Evolutionary conservation across 352 stramenopile species (phyloP).

Genomic region (Pythium folliculosum): DNA sequence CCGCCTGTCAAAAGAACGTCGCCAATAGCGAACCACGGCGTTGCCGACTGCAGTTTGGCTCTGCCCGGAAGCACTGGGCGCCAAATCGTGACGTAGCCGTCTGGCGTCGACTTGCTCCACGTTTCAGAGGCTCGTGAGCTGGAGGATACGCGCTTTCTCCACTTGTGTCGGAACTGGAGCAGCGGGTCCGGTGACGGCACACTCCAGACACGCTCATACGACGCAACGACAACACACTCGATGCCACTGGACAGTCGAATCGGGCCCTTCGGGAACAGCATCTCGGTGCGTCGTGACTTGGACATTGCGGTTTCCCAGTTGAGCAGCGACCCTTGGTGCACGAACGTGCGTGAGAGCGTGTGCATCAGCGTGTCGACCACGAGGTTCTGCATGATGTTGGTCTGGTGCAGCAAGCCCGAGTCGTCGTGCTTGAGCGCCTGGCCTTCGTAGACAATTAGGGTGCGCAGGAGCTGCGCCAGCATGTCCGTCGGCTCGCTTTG

Average conservation of each 20-base stretch:
- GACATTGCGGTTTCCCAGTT: conserved; percentile 54
- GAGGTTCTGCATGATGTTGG: conserved; percentile 61
- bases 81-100: conserved; percentile 77
- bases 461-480: conserved; percentile 28
- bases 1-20: conserved; percentile 70
- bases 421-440: conserved; percentile 25
- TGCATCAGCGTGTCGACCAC: conserved; percentile 81
- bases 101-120: conserved; percentile 49
- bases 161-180: conserved; percentile 81
- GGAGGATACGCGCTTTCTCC: conserved; percentile 44
- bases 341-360: conserved; percentile 66
- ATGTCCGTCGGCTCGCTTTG: not conserved
- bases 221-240: conserved; percentile 69
- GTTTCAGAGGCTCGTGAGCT: conserved; percentile 10
- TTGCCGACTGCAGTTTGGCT: conserved; percentile 35
- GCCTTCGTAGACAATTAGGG: conserved; percentile 31
- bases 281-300: conserved; percentile 42
- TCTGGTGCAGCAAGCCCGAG: conserved; percentile 30
- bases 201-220: conserved; percentile 83
- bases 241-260: conserved; percentile 69
- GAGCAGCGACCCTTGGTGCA: conserved; percentile 34
- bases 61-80: conserved; percentile 48
- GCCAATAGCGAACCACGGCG: conserved; percentile 70
- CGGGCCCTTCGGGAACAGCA: conserved; percentile 69
- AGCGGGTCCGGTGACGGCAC: conserved; percentile 77